Evolutionary conservation across 2,329 filamentous ascomycete genomes (phyloP).

Genomic region (Dryadomyces sulphureus): DNA sequence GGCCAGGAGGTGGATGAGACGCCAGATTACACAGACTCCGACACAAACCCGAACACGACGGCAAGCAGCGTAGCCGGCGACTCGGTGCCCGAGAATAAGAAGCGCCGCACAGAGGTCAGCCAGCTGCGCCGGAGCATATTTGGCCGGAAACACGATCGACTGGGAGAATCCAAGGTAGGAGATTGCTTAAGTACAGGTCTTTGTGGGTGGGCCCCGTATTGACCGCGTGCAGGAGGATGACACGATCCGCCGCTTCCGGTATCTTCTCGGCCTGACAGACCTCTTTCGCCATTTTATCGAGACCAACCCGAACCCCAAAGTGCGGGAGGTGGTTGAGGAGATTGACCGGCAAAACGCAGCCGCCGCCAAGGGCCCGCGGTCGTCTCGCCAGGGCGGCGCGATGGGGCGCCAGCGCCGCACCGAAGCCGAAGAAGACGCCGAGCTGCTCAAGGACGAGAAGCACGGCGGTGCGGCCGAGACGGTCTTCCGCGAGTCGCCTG

Average conservation of each 20-base stretch:
- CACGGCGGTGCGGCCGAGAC: conserved; percentile 73
- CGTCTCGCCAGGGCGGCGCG: conserved; percentile 71
- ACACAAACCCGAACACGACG: conserved; percentile 52
- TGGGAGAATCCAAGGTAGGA: conserved; percentile 78
- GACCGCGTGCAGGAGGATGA: conserved; percentile 63
- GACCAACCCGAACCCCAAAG: conserved; percentile 86
- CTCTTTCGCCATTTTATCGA: conserved; percentile 98
- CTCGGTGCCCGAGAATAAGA: conserved; percentile 57
- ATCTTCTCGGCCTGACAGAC: conserved; percentile 87
- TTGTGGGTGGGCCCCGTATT: conserved; percentile 6
- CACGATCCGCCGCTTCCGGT: conserved; percentile 84
- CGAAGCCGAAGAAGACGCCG: conserved; percentile 94
- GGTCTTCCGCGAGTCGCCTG: conserved; percentile 83
- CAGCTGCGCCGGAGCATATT: conserved; percentile 85
- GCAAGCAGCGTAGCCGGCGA: conserved; percentile 83
- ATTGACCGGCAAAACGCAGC: conserved; percentile 89
- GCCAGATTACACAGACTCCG: conserved; percentile 50
- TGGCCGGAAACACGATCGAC: conserved; percentile 82
- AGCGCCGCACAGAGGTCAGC: conserved; percentile 72
- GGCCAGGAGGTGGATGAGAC: conserved; percentile 47
- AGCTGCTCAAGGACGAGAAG: conserved; percentile 76
- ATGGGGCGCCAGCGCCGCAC: conserved; percentile 71
- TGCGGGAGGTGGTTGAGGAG: conserved; percentile 84
- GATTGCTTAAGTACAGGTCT: no score
- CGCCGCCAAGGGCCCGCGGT: conserved; percentile 55